These are phyloP conservation scores for Heterobasidion parviporum DNA, from an alignment of 1,284 basidiomycete species.

Conservation along the genomic window DNA sequence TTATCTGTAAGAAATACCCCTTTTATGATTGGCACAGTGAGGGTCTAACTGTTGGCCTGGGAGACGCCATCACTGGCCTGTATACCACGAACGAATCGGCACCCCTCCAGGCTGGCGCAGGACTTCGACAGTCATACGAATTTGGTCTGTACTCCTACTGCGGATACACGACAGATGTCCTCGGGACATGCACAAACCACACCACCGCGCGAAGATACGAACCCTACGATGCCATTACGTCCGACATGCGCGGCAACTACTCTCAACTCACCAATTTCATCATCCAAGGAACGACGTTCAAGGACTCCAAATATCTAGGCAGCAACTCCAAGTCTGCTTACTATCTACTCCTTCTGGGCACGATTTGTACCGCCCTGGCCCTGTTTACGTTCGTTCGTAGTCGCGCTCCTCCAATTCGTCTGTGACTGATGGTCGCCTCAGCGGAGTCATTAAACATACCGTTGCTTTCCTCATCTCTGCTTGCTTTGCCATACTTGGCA, in stretches of 20 bases:
- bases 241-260: conserved; percentile 61
- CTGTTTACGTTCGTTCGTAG: conserved; percentile 44
- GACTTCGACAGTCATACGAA: conserved; percentile 62
- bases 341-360: conserved; percentile 66
- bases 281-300: conserved; percentile 46
- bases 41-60: conserved; percentile 40
- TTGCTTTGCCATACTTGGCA: conserved; percentile 49
- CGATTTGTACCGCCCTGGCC: conserved; percentile 56
- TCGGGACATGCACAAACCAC: conserved; percentile 58
- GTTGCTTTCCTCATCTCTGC: conserved; percentile 63
- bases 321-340: conserved; percentile 61
- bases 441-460: conserved; percentile 59
- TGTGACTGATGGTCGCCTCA: conserved; percentile 19
- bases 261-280: conserved; percentile 47
- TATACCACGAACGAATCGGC: conserved; percentile 60
- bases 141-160: conserved; percentile 77
- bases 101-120: conserved; percentile 46
- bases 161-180: conserved; percentile 51
- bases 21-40: conserved; percentile 26
- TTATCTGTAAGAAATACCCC: conserved; percentile 7
- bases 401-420: conserved; percentile 12
- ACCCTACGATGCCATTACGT: conserved; percentile 52
- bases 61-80: conserved; percentile 54
- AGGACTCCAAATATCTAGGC: conserved; percentile 53
- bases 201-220: conserved; percentile 49